phyloP scores from a whole-genome alignment of 257 asterid species.

The Primulina eburnea region DNA sequence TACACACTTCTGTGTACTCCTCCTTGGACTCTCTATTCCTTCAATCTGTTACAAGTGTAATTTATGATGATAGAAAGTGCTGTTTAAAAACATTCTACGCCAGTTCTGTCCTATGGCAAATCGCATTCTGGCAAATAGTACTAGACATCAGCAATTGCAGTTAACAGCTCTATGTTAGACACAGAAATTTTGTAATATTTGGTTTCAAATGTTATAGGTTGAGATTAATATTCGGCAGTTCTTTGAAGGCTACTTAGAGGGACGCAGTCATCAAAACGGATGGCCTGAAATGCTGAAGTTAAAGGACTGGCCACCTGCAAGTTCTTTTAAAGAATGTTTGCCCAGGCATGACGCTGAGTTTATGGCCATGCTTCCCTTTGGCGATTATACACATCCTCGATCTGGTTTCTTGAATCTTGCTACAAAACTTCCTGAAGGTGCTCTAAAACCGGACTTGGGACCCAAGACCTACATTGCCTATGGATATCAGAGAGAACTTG shows the following conservation, averaged over 20 bases:
- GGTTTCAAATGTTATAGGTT: constrained; percentile 41
- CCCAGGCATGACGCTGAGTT: constrained; percentile 85
- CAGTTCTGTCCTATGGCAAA: background rate
- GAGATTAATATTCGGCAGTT: constrained; percentile 66
- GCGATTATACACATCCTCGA: constrained; percentile 69
- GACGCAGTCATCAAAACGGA: constrained; percentile 53
- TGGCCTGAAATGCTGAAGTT: constrained; percentile 82
- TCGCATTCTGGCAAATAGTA: background rate
- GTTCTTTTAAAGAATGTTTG: constrained; percentile 66
- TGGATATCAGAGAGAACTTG: constrained; percentile 68
- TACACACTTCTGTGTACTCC: background rate
- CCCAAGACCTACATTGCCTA: constrained; percentile 86
- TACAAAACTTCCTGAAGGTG: constrained; percentile 67
- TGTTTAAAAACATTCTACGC: background rate
- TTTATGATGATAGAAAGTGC: background rate
- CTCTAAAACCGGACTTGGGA: constrained; percentile 81
- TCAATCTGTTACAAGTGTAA: background rate
- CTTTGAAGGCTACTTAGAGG: constrained; percentile 77
- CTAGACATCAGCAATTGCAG: background rate
- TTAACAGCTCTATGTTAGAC: background rate
- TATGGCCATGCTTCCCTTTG: constrained; percentile 69
- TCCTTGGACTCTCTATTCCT: background rate
- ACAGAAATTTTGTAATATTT: background rate
- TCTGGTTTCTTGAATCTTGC: constrained; percentile 71
- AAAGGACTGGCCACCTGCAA: constrained; percentile 94